Evolutionary conservation across 2,329 filamentous ascomycete species (phyloP).

Genomic region (Alternaria angustiovoidea): DNA sequence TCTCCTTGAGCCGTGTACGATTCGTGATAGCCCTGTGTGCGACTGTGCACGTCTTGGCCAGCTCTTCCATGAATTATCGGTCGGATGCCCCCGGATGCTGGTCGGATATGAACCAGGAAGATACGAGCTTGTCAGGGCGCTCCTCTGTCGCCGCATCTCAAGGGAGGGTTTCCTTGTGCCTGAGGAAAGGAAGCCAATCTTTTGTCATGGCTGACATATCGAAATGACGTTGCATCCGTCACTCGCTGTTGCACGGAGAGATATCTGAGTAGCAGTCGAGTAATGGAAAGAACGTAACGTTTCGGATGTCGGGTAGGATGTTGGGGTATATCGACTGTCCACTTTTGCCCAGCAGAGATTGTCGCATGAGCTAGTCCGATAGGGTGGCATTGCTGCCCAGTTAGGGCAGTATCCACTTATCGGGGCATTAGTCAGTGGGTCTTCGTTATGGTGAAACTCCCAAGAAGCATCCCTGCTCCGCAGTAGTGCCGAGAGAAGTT

Average conservation of each 20-base stretch:
- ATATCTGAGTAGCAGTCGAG: neutral
- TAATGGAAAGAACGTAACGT: neutral
- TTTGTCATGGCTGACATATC: neutral
- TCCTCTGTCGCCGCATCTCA: neutral
- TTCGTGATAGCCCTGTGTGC: neutral
- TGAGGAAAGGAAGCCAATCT: neutral
- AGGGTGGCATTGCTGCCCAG: neutral
- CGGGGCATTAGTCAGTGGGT: neutral
- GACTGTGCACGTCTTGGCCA: neutral
- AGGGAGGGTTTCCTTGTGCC: neutral
- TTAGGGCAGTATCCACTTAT: neutral
- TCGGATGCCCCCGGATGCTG: neutral
- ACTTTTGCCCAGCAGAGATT: neutral
- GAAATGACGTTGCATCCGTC: neutral
- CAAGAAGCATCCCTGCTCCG: neutral
- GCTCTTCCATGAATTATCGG: neutral
- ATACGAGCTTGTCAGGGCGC: neutral
- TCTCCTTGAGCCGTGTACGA: neutral
- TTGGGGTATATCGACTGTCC: neutral
- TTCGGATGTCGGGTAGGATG: neutral
- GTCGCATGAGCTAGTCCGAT: neutral
- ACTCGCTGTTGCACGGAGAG: neutral
- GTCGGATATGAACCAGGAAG: neutral
- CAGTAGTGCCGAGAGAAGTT: conserved; percentile 3
- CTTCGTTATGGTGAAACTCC: neutral